These are phyloP conservation scores for Butyriboletus loyo DNA, from an alignment of 768 basidiomycete species.

Conservation along the genomic window DNA sequence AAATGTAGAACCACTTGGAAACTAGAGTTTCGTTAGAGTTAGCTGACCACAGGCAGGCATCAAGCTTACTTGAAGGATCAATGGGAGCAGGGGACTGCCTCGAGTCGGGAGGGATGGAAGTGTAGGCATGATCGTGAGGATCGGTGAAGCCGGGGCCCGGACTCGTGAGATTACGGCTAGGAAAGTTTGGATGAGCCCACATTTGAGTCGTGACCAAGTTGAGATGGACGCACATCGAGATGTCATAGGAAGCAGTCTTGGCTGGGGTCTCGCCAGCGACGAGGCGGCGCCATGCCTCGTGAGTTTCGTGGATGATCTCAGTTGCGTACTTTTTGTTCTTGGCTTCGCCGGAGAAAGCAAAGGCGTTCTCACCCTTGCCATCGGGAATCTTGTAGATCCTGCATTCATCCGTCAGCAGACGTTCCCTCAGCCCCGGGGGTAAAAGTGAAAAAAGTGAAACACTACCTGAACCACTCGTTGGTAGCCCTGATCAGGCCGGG, in stretches of 20 bases:
- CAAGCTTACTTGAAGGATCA: constrained; percentile 78
- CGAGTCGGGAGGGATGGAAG: constrained; percentile 70
- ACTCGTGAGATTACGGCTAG: constrained; percentile 78
- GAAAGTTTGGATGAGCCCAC: constrained; percentile 3
- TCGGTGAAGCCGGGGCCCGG: constrained; percentile 64
- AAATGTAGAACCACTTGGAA: constrained; percentile 94
- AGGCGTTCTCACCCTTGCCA: constrained; percentile 95
- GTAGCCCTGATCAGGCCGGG: constrained; percentile 96
- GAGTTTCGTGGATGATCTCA: constrained; percentile 98
- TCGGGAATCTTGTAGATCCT: constrained; percentile 97
- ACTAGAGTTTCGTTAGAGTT: constrained; percentile 42
- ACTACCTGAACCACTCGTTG: constrained; percentile 97
- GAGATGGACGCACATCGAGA: constrained; percentile 70
- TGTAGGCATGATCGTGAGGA: constrained; percentile 61
- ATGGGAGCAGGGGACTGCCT: constrained; percentile 83
- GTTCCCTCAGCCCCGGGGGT: too few species aligned
- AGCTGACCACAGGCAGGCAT: not conserved
- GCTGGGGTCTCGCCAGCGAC: constrained; percentile 75
- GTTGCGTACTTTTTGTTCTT: constrained; percentile 99
- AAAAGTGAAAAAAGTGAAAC: constrained; percentile 3
- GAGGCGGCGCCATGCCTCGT: constrained; percentile 97
- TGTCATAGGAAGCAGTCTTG: constrained; percentile 67
- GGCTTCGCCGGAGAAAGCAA: constrained; percentile 98
- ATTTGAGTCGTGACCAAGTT: not conserved
- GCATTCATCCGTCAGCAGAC: constrained; percentile 1